Evolutionary conservation across 179 eudicot species (phyloP).

Genomic region (Actinidia arguta): DNA sequence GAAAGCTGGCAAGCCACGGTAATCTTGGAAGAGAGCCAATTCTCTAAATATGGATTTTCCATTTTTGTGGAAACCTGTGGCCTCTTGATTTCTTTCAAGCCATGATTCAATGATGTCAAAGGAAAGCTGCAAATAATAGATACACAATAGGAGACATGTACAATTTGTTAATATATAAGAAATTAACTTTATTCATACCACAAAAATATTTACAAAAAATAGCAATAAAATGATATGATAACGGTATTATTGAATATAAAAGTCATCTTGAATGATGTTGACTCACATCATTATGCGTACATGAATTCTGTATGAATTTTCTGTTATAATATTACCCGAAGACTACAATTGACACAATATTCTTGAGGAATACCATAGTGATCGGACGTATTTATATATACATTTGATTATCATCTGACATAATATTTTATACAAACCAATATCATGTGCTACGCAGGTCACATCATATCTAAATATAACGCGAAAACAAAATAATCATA

Average conservation of each 20-base stretch:
- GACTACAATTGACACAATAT: too few species aligned
- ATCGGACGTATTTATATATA: too few species aligned
- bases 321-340: too few species aligned
- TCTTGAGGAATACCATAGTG: too few species aligned
- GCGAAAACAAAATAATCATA: too few species aligned
- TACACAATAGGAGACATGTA: neutral
- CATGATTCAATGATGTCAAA: constrained; percentile 61
- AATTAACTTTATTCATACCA: neutral
- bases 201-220: neutral
- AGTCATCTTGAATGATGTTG: neutral
- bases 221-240: neutral
- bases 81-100: constrained; percentile 39
- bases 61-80: constrained; percentile 27
- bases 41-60: constrained; percentile 50
- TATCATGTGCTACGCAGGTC: too few species aligned
- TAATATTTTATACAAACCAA: too few species aligned
- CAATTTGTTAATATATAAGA: neutral
- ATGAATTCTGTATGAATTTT: too few species aligned
- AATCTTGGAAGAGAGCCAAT: constrained; percentile 63
- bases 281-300: too few species aligned
- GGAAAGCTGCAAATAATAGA: constrained; percentile 39
- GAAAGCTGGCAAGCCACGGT: constrained; percentile 52
- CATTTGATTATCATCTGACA: too few species aligned
- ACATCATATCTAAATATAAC: too few species aligned
- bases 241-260: neutral